Conservation (phyloP, 257 asterid species). For the Fraxinus pennsylvanica region DNA sequence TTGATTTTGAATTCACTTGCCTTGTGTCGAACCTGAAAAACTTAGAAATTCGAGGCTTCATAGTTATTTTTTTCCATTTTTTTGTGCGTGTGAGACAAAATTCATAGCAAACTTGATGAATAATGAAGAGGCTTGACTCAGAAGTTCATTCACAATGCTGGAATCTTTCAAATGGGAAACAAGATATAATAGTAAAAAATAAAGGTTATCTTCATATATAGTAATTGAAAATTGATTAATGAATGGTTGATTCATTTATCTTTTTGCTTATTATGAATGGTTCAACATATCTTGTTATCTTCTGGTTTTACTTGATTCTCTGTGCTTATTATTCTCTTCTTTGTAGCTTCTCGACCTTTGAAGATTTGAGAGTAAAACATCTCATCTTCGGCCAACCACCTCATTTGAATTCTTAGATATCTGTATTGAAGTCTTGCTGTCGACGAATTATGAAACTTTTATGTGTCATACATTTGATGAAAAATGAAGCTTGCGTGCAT, state of each 20-base stretch:
- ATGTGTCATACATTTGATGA: too few species aligned
- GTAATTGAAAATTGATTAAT: neutral
- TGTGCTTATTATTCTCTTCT: slow-evolving; percentile 25
- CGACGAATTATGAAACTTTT: too few species aligned
- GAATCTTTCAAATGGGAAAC: slow-evolving; percentile 1
- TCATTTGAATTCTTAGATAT: neutral
- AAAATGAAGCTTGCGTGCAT: too few species aligned
- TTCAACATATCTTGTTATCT: slow-evolving; percentile 15
- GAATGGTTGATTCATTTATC: neutral
- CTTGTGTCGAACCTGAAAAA: neutral
- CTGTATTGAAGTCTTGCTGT: too few species aligned
- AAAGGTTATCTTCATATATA: neutral
- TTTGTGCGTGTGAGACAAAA: too few species aligned
- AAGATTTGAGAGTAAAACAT: slow-evolving; percentile 20
- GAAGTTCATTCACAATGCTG: neutral
- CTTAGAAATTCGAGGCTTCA: neutral
- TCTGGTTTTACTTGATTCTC: slow-evolving; percentile 33
- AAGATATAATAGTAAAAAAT: neutral
- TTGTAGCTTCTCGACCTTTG: slow-evolving; percentile 30
- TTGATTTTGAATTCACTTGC: neutral
- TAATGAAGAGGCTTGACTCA: neutral
- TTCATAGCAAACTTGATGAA: neutral
- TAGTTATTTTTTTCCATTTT: too few species aligned
- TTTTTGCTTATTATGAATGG: neutral
- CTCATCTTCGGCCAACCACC: neutral